Evolutionary conservation across 2,329 filamentous ascomycete species (phyloP), one percentile per base, ranked within the genome.

Genomic region (Aspergillaceae sp.): DNA sequence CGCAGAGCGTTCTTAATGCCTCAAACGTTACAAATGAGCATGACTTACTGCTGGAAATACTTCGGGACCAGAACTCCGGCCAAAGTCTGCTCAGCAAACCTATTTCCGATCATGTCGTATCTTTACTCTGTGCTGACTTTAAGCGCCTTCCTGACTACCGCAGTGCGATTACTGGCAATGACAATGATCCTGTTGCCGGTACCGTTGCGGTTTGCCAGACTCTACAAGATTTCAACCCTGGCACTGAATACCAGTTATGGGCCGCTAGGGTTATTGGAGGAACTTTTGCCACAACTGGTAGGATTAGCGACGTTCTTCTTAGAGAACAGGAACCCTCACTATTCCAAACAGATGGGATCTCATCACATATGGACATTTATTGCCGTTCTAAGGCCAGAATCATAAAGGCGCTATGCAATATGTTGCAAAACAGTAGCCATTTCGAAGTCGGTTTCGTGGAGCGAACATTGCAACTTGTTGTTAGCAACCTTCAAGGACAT

Each of bases 211-310:
- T 96, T 0, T 92, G 85, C 83, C 82, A 83, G 60, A 89, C 86
- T 37, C 86, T 88, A 54, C 75, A 78, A 48, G 74, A 78, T n/a
- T 72, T 76, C 34, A 70, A 77, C 1, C 72, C 84, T 10, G 85
- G 82, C 46, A 70, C 78, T 28, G 77, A 80, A 10, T 96, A 92
- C 61, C 71, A 88, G 1, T 71, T 86, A 1, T 98, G 94, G 94
- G 86, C 87, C 40, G 90, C 87, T 3, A 79, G 84, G 51, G 84
- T 90, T 2, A 74, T 97, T 40, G 92, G 94, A 5, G 80, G 88
- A 60, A 83, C 87, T 0, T 97, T 90, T 66, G 82, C 84, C 35
- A 78, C 86, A 10, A 86, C 82, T 29, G 89, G 89, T 1, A 74
- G 80, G 45, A 53, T 82, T 73, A 56, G 68, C 64, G 51, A 74